These are phyloP conservation scores for Lathyrus tuberosus DNA, from an alignment of 306 rosid species.

Conservation along the genomic window DNA sequence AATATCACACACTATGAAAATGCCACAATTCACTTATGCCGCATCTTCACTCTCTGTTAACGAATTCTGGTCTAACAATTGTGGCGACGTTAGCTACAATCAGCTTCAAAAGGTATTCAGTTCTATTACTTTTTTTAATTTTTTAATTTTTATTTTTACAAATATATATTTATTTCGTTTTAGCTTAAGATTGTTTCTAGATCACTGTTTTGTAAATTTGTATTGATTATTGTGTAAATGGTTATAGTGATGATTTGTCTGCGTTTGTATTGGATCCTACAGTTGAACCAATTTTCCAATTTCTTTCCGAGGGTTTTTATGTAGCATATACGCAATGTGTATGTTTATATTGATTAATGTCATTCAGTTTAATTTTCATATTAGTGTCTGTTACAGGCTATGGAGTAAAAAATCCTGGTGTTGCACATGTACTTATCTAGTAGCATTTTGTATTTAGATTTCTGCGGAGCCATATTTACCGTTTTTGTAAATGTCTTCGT, in stretches of 20 bases:
- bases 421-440: constrained; percentile 17
- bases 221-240: constrained; percentile 26
- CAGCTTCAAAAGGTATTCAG: constrained; percentile 87
- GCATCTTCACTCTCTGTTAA: constrained; percentile 64
- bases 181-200: constrained; percentile 29
- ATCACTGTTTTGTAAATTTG: constrained; percentile 46
- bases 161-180: not conserved
- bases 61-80: constrained; percentile 88
- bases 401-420: not conserved
- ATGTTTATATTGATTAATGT: constrained; percentile 32
- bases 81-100: constrained; percentile 66
- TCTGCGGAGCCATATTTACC: constrained; percentile 6
- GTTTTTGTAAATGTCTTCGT: not conserved
- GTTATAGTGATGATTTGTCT: constrained; percentile 28
- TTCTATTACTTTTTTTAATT: constrained; percentile 5
- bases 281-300: constrained; percentile 28
- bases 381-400: constrained; percentile 23
- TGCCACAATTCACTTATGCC: constrained; percentile 82
- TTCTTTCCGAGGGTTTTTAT: constrained; percentile 33
- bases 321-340: constrained; percentile 23
- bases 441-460: constrained; percentile 15
- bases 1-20: constrained; percentile 57
- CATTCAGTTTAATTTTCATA: constrained; percentile 32
- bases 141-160: not conserved
- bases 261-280: constrained; percentile 57